Conservation (phyloP, 2,329 filamentous ascomycete genomes). For the Scytalidium lignicola region DNA sequence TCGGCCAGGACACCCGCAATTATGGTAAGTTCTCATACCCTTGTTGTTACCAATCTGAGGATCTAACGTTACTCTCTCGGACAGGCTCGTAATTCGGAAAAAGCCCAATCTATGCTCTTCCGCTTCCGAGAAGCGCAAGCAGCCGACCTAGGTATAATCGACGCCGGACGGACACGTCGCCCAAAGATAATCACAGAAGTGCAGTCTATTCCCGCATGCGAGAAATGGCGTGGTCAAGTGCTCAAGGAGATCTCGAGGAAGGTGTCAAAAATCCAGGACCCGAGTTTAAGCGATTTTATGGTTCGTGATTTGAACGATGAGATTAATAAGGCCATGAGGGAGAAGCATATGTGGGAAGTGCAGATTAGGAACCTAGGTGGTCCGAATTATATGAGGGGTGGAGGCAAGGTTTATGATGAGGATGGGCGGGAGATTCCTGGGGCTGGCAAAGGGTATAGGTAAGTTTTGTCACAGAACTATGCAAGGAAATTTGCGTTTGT, state of each 20-base stretch:
- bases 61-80: slow-evolving; percentile 7
- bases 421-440: slow-evolving; percentile 51
- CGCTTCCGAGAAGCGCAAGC: slow-evolving; percentile 98
- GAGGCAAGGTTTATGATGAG: slow-evolving; percentile 46
- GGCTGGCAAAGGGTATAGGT: slow-evolving; percentile 86
- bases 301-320: slow-evolving; percentile 98
- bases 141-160: slow-evolving; percentile 91
- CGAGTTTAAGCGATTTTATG: slow-evolving; percentile 89
- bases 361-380: slow-evolving; percentile 95
- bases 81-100: slow-evolving; percentile 94
- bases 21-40: slow-evolving; percentile 19
- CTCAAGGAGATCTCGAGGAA: slow-evolving; percentile 97
- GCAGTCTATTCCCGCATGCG: slow-evolving; percentile 77
- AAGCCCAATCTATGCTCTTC: slow-evolving; percentile 99
- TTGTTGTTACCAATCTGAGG: background rate
- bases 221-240: slow-evolving; percentile 97
- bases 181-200: slow-evolving; percentile 89
- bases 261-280: slow-evolving; percentile 91
- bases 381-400: slow-evolving; percentile 71
- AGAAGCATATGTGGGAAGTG: slow-evolving; percentile 99
- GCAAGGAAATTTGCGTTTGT: background rate
- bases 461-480: slow-evolving; percentile 40
- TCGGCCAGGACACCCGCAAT: slow-evolving; percentile 11
- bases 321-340: slow-evolving; percentile 98
- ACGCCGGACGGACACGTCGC: slow-evolving; percentile 81